Conservation (phyloP, 2,329 filamentous ascomycete species). For the Stenocarpella maydis region DNA sequence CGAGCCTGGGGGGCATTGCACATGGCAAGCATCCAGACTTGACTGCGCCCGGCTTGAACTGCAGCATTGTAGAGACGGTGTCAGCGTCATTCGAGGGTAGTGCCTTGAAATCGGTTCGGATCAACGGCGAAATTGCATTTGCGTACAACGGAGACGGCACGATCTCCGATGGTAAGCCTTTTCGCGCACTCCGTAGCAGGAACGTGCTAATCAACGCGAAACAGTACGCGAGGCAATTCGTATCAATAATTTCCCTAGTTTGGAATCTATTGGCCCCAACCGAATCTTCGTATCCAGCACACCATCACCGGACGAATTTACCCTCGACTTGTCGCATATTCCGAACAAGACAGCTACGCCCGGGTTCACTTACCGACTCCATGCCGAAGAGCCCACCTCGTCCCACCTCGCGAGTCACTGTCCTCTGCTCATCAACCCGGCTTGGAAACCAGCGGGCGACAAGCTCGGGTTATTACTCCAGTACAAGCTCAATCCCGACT, state of each 20-base stretch:
- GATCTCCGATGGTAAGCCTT: slow-evolving; percentile 57
- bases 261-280: slow-evolving; percentile 94
- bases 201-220: not conserved
- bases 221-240: slow-evolving; percentile 73
- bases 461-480: slow-evolving; percentile 87
- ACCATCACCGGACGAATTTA: slow-evolving; percentile 77
- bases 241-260: slow-evolving; percentile 84
- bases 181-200: slow-evolving; percentile 43
- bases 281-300: slow-evolving; percentile 85
- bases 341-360: slow-evolving; percentile 71
- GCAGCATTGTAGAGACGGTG: slow-evolving; percentile 92
- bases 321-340: slow-evolving; percentile 76
- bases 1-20: slow-evolving; percentile 75
- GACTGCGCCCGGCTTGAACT: slow-evolving; percentile 80
- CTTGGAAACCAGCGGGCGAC: slow-evolving; percentile 84
- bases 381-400: slow-evolving; percentile 64
- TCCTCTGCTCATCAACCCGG: slow-evolving; percentile 76
- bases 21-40: slow-evolving; percentile 85
- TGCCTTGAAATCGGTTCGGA: slow-evolving; percentile 72
- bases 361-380: slow-evolving; percentile 92
- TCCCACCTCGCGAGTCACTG: slow-evolving; percentile 61
- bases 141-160: slow-evolving; percentile 72
- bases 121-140: slow-evolving; percentile 90
- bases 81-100: slow-evolving; percentile 84
- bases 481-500: slow-evolving; percentile 83